Base-by-base conservation (phyloP, 768 basidiomycete genomes). In the Floccularia luteovirens region DNA sequence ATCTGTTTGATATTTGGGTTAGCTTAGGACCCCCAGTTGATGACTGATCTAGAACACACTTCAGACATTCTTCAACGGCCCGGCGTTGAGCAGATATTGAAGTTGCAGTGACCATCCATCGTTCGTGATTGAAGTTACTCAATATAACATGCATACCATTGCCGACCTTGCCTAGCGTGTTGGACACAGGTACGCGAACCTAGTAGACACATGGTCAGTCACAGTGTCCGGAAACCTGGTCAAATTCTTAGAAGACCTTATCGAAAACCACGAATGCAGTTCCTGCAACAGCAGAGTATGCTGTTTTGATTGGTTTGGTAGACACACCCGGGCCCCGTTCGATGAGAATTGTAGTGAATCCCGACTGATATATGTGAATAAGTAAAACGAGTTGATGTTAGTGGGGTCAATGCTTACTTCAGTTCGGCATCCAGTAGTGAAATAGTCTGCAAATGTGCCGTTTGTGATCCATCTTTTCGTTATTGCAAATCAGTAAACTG, bases 201-300 rank as follows among this genome's bases (percentile, higher is more conserved):
- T 66, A 42, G 20, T 59, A 13, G 21, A 31, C 24, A 44, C n/a
- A n/a, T n/a, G 47, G 38, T 28, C 36, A 36, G 22, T 24, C 10
- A 46, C 43, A 5, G 20, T 23, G 13, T 36, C n/a, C 8, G 36
- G 2, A 12, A 32, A 17, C 14, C 23, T 11, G 12, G 30, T 14
- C 21, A 14, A 31, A 10, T 11, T 19, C 31, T 22, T 19, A 20
- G 43, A 39, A 30, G 24, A 68, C 72, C 46, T 81, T 77, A 55
- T 90, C 77, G 53, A 91, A 92, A 0, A 74, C 83, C 21, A 94
- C 79, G 50, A 76, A 91, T 3, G 85, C 83, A 1, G 92, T 97
- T 4, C 94, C 94, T 2, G 94, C 94, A 0, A 85, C 82, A 2
- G 86, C 56, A 0, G 93, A 97, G 61, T 98, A 98, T 0, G 86